A percentile compares a stretch with the other conserved stretches of the same genome.
Evolutionary conservation across 352 stramenopile genomes (phyloP).

Genomic region (Pythium utonaiense): DNA sequence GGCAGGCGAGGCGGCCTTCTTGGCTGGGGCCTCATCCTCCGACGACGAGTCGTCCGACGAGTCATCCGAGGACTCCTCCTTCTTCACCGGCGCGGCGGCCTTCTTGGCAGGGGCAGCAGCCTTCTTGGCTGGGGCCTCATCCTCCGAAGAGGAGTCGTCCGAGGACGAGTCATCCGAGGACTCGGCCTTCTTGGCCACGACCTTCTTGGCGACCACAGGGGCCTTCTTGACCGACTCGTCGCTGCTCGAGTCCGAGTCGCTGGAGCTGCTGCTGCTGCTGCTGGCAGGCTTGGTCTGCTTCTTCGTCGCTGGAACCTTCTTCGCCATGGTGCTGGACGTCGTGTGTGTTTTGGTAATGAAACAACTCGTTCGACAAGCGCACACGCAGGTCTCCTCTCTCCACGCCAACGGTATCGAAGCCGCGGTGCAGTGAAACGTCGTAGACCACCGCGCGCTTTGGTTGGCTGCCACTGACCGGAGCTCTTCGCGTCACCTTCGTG

Average conservation of each 20-base stretch:
- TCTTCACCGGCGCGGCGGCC: conserved; percentile 56
- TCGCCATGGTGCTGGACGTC: conserved; percentile 27
- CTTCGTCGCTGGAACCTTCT: conserved; percentile 40
- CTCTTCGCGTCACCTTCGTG: conserved; percentile 30
- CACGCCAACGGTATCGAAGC: conserved; percentile 6
- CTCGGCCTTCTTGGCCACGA: conserved; percentile 10
- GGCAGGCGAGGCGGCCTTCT: not conserved
- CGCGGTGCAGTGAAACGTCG: conserved; percentile 35
- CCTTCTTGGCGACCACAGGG: conserved; percentile 24
- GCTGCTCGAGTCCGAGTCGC: conserved; percentile 34
- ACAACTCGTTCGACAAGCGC: not conserved
- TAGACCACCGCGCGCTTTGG: conserved; percentile 22
- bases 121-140: conserved; percentile 38
- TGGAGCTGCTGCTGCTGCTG: conserved; percentile 35
- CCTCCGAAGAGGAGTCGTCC: conserved; percentile 35
- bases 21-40: conserved; percentile 20
- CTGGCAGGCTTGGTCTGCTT: conserved; percentile 32
- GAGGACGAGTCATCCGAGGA: conserved; percentile 22
- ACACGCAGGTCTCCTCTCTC: not conserved
- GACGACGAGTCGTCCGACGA: conserved; percentile 35
- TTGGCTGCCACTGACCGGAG: conserved; percentile 23
- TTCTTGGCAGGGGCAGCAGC: conserved; percentile 39
- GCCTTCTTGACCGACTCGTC: conserved; percentile 44
- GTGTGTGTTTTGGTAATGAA: conserved; percentile 10
- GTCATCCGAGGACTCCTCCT: conserved; percentile 30